Evolutionary conservation across 331 rosid genomes (phyloP).

Genomic region (Rhamnella rubrinervis): DNA sequence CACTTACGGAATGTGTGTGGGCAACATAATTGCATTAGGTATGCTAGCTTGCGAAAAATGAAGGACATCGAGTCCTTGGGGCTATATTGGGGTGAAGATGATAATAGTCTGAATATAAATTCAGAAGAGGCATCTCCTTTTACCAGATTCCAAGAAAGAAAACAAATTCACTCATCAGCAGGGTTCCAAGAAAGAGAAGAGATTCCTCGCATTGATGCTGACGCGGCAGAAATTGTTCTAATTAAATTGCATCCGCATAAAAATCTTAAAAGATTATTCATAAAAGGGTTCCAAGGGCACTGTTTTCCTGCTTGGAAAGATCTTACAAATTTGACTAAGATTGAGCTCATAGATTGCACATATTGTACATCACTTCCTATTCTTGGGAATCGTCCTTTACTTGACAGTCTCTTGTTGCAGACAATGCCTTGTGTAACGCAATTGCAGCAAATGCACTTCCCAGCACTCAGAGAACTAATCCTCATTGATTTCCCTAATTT

Average conservation of each 20-base stretch:
- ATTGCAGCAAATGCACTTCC: background rate
- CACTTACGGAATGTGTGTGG: background rate
- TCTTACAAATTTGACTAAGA: background rate
- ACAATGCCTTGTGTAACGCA: background rate
- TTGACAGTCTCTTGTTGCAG: slow-evolving; percentile 9
- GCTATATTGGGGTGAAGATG: slow-evolving; percentile 7
- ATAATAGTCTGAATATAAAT: background rate
- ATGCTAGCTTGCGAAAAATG: background rate
- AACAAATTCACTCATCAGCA: background rate
- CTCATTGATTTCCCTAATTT: slow-evolving; percentile 16
- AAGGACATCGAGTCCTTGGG: slow-evolving; percentile 6
- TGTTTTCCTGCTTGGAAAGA: background rate
- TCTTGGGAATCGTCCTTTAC: slow-evolving; percentile 9
- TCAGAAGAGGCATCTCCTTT: background rate
- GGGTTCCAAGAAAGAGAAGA: no score
- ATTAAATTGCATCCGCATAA: background rate
- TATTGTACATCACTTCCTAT: background rate
- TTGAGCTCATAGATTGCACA: background rate
- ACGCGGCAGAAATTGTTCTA: background rate
- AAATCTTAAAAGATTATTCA: slow-evolving; percentile 4
- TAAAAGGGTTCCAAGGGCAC: slow-evolving; percentile 2
- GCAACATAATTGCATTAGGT: no score
- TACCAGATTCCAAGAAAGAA: background rate
- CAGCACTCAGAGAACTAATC: slow-evolving; percentile 19
- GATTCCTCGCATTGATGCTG: background rate